Conservation (phyloP, 345 rosid species). For the Lagerstroemia speciosa region DNA sequence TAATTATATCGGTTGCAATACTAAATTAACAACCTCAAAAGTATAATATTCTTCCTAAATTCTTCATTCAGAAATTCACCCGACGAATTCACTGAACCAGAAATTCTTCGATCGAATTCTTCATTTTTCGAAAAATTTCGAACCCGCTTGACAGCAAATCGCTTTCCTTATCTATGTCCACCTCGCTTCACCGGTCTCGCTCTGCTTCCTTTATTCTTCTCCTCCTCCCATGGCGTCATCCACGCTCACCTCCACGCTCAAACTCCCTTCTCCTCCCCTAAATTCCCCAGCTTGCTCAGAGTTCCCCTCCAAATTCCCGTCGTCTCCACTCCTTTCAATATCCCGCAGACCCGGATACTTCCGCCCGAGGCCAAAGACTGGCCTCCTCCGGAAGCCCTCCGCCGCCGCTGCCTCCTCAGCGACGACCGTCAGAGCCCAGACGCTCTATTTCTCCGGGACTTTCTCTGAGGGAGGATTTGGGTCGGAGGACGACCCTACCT, state of each 20-base stretch:
- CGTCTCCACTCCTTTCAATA: conserved; percentile 34
- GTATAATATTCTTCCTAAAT: too few relatives aligned
- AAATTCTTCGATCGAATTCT: too few relatives aligned
- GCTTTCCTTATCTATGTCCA: conserved; percentile 2
- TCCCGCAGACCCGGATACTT: conserved; percentile 30
- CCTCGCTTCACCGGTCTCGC: background rate
- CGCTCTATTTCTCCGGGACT: conserved; percentile 68
- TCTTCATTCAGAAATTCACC: too few relatives aligned
- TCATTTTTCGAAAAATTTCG: too few relatives aligned
- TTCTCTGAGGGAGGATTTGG: conserved; percentile 66
- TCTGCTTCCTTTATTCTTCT: conserved; percentile 2
- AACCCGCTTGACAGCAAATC: too few relatives aligned
- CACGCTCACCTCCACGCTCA: conserved; percentile 25
- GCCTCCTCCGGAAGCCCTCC: conserved; percentile 14
- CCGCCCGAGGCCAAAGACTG: conserved; percentile 19
- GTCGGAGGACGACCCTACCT: conserved; percentile 54
- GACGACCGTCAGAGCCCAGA: conserved; percentile 39
- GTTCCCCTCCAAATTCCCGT: conserved; percentile 19
- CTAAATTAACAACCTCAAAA: too few relatives aligned
- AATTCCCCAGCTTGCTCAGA: conserved; percentile 29
- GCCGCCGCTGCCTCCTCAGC: conserved; percentile 4
- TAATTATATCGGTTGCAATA: too few relatives aligned
- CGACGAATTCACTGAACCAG: too few relatives aligned
- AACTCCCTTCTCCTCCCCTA: conserved; percentile 7
- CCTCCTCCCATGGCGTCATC: conserved; percentile 40